These are phyloP conservation scores for Botryotinia calthae DNA, from an alignment of 2,329 filamentous ascomycete genomes.

Conservation along the genomic window DNA sequence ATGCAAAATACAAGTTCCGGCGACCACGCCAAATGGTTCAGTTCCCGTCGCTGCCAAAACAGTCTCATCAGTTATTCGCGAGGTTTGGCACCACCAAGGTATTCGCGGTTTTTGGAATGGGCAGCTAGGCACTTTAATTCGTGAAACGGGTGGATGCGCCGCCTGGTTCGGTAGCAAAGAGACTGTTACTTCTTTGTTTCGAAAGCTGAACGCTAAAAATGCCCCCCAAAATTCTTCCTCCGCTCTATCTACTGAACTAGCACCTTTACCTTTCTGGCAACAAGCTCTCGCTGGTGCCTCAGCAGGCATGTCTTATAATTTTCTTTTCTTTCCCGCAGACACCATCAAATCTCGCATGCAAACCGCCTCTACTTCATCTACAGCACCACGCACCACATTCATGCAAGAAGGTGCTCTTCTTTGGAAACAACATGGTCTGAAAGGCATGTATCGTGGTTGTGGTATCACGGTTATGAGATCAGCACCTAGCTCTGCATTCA, in stretches of 20 bases:
- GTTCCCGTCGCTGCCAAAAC: constrained; percentile 51
- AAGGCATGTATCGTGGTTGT: constrained; percentile 87
- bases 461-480: constrained; percentile 87
- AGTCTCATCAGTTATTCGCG: constrained; percentile 68
- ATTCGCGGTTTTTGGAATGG: constrained; percentile 90
- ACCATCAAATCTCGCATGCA: constrained; percentile 98
- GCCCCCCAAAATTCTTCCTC: constrained; percentile 19
- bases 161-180: constrained; percentile 96
- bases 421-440: constrained; percentile 80
- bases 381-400: constrained; percentile 61
- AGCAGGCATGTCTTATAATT: constrained; percentile 93
- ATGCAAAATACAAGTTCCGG: constrained; percentile 90
- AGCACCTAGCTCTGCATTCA: constrained; percentile 94
- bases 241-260: constrained; percentile 36
- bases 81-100: constrained; percentile 81
- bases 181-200: constrained; percentile 57
- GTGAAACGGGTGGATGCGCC: constrained; percentile 88
- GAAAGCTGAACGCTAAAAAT: constrained; percentile 45
- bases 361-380: constrained; percentile 63
- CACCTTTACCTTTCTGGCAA: constrained; percentile 74
- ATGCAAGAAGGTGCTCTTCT: constrained; percentile 66
- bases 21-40: constrained; percentile 41
- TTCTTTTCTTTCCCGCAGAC: constrained; percentile 94
- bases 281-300: constrained; percentile 83
- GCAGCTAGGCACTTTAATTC: constrained; percentile 87